Base-by-base conservation (phyloP, 768 basidiomycete species). In the Lepiota subincarnata region DNA sequence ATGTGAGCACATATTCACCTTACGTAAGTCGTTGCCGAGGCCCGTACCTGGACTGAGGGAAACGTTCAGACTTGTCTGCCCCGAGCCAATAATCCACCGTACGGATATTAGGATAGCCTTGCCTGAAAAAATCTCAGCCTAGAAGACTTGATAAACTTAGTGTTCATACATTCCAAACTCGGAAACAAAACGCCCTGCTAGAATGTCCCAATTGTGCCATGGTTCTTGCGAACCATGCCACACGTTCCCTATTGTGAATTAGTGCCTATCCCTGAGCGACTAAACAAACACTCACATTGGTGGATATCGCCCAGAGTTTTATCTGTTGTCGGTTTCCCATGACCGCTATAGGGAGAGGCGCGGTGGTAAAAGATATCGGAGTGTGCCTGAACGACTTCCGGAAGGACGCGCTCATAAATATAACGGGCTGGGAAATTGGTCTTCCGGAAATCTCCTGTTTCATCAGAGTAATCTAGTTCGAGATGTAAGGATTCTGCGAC, bases 211-310 rank as follows among this genome's bases (percentile, higher is more conserved):
- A 55, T 95, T 90, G 57, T 89, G 83, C 90, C 94, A 98, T 0
- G 92, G 83, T 62, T 94, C 88, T 65, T 98, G 92, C 2, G 89
- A 76, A 16, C 90, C 93, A 64, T 96, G 93, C 93, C 93, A 96
- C 13, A 96, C 91, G 66, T 93, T 92, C 89, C 87, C 86, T 86
- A 59, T 8, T 19, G 18, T 6, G 16, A 2, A 43, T 18, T 59
- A 35, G 44, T 42, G 12, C 46, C 20, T 12, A 57, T 18, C 22
- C 53, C 36, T 40, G 20, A 44, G 39, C 50, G 41, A 6, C 53
- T 38, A 36, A 36, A 34, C 8, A 6, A 50, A 45, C 28, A 61
- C 74, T 61, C 65, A 89, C 92, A 96, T 68, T 97, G 93, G 64
- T 97, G 94, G 22, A 95, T 71, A 69, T 98, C 96, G 8, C 96